These are phyloP conservation scores for Mycena venus DNA, from an alignment of 768 basidiomycete species.

Conservation along the genomic window DNA sequence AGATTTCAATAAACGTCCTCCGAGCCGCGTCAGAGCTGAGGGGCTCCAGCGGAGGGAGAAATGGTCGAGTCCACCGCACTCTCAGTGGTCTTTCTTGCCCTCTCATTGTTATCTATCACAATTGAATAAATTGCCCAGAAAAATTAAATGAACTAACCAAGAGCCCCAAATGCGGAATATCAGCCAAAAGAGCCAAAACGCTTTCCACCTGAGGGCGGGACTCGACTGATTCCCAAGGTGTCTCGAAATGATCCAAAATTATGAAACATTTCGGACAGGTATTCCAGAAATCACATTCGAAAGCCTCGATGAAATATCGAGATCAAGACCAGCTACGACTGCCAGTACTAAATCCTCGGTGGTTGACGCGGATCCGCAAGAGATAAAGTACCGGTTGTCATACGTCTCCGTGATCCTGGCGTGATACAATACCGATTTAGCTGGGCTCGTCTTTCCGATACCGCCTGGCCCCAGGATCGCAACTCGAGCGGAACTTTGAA, in stretches of 20 bases:
- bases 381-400: background rate
- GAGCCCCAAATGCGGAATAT: too few species aligned
- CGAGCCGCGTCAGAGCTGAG: background rate
- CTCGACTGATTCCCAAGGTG: too few species aligned
- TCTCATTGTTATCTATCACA: background rate
- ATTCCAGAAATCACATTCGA: background rate
- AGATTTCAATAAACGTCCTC: background rate
- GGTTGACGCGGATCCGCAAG: background rate
- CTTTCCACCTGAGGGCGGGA: too few species aligned
- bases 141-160: too few species aligned
- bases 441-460: background rate
- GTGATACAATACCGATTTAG: background rate
- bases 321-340: background rate
- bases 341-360: background rate
- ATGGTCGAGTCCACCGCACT: slow-evolving; percentile 9
- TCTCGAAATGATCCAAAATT: background rate
- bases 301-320: background rate
- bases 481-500: background rate
- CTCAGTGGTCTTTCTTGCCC: slow-evolving; percentile 1
- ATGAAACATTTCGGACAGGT: background rate
- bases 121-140: too few species aligned
- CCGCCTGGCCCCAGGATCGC: background rate
- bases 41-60: background rate
- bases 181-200: too few species aligned
- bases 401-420: background rate